A percentile compares a stretch with the other conserved stretches of the same genome.
phyloP scores from a whole-genome alignment of 345 rosid species.

The Murraya koenigii region DNA sequence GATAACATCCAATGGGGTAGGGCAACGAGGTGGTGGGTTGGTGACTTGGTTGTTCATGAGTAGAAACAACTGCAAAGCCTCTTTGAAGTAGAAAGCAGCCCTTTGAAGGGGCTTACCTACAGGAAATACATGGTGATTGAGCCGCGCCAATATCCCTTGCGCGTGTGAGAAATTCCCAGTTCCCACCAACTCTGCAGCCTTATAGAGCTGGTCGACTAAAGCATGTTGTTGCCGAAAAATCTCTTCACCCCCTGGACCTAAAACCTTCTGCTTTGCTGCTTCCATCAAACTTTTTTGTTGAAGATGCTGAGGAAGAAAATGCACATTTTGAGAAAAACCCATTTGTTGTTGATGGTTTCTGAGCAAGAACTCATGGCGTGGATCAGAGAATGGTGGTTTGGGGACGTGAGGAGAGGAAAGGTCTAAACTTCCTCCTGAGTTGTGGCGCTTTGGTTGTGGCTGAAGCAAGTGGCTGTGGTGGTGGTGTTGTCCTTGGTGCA shows the following conservation, averaged over 20 bases:
- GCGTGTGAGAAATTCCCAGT: conserved; percentile 63
- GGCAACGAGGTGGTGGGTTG: conserved; percentile 26
- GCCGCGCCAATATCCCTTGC: conserved; percentile 98
- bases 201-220: conserved; percentile 47
- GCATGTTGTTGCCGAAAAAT: conserved; percentile 29
- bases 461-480: conserved; percentile 29
- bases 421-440: conserved; percentile 33
- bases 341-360: conserved; percentile 30
- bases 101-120: conserved; percentile 52
- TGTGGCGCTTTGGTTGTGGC: conserved; percentile 43
- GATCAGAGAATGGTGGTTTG: conserved; percentile 35
- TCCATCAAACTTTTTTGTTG: conserved; percentile 29
- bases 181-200: conserved; percentile 53
- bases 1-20: conserved; percentile 41
- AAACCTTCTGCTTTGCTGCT: conserved; percentile 30
- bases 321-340: conserved; percentile 35
- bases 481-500: conserved; percentile 29
- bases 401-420: conserved; percentile 27
- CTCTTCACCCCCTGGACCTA: conserved; percentile 24
- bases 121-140: conserved; percentile 74
- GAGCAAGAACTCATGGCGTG: conserved; percentile 30
- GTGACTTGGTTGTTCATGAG: conserved; percentile 35
- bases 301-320: conserved; percentile 33
- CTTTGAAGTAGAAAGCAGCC: conserved; percentile 62
- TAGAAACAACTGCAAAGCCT: conserved; percentile 52